These are phyloP conservation scores for Pelargonium myrrhifolium DNA, from an alignment of 441 rosid genomes.

Conservation along the genomic window DNA sequence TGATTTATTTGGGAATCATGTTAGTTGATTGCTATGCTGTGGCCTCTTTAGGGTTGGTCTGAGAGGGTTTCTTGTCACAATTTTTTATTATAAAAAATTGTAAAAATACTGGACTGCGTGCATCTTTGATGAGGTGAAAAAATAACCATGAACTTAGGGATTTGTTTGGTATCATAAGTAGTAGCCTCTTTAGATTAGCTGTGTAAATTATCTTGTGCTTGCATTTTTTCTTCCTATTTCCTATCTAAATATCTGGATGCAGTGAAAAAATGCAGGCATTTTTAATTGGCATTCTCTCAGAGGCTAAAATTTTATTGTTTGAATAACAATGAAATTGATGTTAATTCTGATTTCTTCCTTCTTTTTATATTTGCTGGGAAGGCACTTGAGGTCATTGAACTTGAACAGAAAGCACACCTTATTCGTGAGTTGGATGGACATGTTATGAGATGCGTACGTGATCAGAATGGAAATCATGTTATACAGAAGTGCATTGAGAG, in stretches of 20 bases:
- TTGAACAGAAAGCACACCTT: constrained; percentile 69
- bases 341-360: background rate
- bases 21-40: background rate
- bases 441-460: constrained; percentile 85
- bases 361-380: constrained; percentile 19
- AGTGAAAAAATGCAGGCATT: no score
- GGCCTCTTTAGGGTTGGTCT: background rate
- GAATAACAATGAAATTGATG: background rate
- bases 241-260: no score
- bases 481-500: constrained; percentile 92
- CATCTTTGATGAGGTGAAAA: background rate
- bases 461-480: constrained; percentile 98
- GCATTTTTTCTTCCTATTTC: no score
- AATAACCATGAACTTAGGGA: background rate
- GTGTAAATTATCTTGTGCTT: no score
- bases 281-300: no score
- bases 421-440: constrained; percentile 88
- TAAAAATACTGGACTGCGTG: background rate
- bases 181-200: no score
- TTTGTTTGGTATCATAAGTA: background rate
- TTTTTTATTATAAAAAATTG: no score
- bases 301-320: background rate
- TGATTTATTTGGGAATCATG: background rate
- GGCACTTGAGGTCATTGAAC: constrained; percentile 98
- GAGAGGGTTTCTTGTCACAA: background rate